Base-by-base conservation (phyloP, 495 filamentous ascomycete species). In the Hamigera avellanea region DNA sequence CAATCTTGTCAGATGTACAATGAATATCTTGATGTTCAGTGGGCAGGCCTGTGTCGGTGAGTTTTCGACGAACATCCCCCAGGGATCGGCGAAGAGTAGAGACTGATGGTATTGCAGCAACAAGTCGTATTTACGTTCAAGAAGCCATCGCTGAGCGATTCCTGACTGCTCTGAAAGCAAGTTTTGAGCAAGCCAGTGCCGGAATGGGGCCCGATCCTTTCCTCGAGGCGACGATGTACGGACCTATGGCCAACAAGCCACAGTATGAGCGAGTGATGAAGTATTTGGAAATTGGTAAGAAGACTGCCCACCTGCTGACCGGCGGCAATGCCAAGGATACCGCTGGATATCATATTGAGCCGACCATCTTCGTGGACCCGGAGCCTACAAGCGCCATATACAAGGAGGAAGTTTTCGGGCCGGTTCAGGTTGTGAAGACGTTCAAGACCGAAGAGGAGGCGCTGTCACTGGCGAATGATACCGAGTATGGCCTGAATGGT, bases 381-480 rank as follows among this genome's bases (percentile, higher is more conserved):
- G 68, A 25, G 61, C 53, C 43, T 57, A 9, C 4, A 5, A 9
- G 5, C 21, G 9, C 4, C 5, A 23, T 23, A 4, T 5, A 5
- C 5, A 23, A 49, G 15, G 52, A 64, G 31, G 68, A 72, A 45
- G 65, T 69, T 25, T 72, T 72, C 44, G 66, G 66, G 0, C 66
- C 66, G 0, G 64, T 72, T 2, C 48, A 59, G n/a, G 52, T 58
- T 3, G 34, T 72, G 15, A 58, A 56, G 39, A 60, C 53, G 14
- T 72, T 72, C 55, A 64, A 70, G 49, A 65, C 64, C 8, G 67
- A 70, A 23, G 65, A 69, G 16, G 66, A 70, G 45, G 61, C 60
- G 12, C 45, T 72, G 31, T 32, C 49, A 19, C 45, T 60, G 39
- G 63, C 65, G 2, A 72, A 72, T 37, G 55, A 65, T 32, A 64